phyloP scores from a whole-genome alignment of 257 asterid genomes.

The Solanum chaucha region DNA sequence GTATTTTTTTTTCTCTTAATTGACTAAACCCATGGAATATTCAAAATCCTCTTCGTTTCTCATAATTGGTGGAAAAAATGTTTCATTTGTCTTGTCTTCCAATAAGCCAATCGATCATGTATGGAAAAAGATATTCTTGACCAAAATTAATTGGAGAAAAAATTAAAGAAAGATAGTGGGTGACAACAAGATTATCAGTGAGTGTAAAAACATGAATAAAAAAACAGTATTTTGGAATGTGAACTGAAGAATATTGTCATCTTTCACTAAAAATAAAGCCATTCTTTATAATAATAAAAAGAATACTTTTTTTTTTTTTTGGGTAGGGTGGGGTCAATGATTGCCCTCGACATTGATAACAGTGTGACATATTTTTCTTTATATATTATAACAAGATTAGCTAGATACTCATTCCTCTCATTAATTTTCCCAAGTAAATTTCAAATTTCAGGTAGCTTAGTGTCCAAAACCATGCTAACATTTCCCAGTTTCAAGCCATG shows the following conservation, averaged over 20 bases:
- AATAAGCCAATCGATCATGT: not conserved
- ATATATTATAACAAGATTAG: not conserved
- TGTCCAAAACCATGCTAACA: not conserved
- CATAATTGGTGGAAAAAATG: not conserved
- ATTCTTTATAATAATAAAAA: not conserved
- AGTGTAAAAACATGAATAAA: not conserved
- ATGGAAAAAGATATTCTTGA: not conserved
- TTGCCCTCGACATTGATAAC: not conserved
- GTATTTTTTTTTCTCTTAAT: too few species aligned
- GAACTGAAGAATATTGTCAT: not conserved
- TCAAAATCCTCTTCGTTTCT: not conserved
- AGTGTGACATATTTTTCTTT: not conserved
- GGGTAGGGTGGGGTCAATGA: not conserved
- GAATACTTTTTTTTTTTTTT: not conserved
- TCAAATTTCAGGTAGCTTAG: not conserved
- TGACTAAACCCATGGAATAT: not conserved
- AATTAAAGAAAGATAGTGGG: not conserved
- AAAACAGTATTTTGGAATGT: not conserved
- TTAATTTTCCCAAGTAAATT: not conserved
- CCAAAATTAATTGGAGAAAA: not conserved
- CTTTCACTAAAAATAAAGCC: not conserved
- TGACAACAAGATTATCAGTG: not conserved
- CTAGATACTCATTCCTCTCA: not conserved
- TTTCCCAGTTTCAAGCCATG: not conserved
- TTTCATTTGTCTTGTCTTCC: not conserved